phyloP scores from a whole-genome alignment of 1,139 yeast genomes.

The Yamadazyma membranifaciens region DNA sequence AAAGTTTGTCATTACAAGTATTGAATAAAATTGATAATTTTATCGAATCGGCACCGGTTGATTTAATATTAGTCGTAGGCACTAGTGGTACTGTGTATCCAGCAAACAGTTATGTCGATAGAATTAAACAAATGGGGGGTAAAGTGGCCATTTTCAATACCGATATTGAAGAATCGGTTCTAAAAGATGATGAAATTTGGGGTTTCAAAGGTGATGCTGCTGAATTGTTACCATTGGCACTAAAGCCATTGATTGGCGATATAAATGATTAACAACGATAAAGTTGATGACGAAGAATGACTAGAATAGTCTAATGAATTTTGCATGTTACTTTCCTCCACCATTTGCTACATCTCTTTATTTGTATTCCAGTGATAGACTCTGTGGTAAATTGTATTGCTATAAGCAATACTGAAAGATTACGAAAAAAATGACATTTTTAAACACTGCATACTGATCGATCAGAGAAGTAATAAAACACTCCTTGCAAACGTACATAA shows the following conservation, averaged over 20 bases:
- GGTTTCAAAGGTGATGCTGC: slow-evolving; percentile 84
- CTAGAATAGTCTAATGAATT: too few species aligned
- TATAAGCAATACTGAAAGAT: too few species aligned
- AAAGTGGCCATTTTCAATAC: slow-evolving; percentile 82
- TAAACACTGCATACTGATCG: too few species aligned
- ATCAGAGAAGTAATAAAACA: background rate
- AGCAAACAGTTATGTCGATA: slow-evolving; percentile 84
- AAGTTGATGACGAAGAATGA: too few species aligned
- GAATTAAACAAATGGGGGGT: slow-evolving; percentile 71
- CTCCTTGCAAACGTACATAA: background rate
- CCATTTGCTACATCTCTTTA: too few species aligned
- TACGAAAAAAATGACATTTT: too few species aligned
- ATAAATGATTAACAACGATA: too few species aligned
- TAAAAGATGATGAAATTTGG: slow-evolving; percentile 53
- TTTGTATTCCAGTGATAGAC: too few species aligned
- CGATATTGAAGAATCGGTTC: slow-evolving; percentile 48
- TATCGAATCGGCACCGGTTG: slow-evolving; percentile 56
- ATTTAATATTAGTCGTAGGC: slow-evolving; percentile 77
- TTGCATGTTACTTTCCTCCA: too few species aligned
- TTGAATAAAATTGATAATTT: slow-evolving; percentile 71
- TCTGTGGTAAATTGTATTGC: too few species aligned
- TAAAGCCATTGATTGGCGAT: slow-evolving; percentile 47
- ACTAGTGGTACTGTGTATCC: slow-evolving; percentile 89
- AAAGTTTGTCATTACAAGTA: slow-evolving; percentile 62
- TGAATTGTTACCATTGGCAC: slow-evolving; percentile 60